phyloP scores from a whole-genome alignment of 495 filamentous ascomycete species.

The Xylaria cubensis region DNA sequence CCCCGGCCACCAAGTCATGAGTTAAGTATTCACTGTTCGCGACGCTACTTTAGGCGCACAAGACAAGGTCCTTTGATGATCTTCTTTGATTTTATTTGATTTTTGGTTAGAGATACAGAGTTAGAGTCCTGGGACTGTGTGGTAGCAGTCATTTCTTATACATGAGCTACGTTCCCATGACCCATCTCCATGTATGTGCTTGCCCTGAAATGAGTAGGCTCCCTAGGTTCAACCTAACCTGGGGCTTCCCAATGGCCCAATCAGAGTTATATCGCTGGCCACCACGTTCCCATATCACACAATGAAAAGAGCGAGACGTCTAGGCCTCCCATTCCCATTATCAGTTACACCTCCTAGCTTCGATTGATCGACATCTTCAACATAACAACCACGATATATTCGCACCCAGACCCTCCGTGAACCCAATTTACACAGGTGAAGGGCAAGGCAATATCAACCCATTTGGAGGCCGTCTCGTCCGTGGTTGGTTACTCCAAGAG shows the following conservation, averaged over 20 bases:
- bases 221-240: slow-evolving; percentile 8
- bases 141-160: slow-evolving; percentile 15
- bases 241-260: slow-evolving; percentile 14
- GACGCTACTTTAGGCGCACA: background rate
- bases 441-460: background rate
- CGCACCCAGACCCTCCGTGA: slow-evolving; percentile 3
- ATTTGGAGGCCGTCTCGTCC: background rate
- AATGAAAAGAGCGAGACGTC: slow-evolving; percentile 21
- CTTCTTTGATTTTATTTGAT: slow-evolving; percentile 12
- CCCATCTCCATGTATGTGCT: slow-evolving; percentile 25
- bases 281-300: slow-evolving; percentile 24
- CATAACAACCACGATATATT: slow-evolving; percentile 10
- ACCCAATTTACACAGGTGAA: slow-evolving; percentile 13
- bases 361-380: slow-evolving; percentile 19
- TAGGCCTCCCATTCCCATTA: slow-evolving; percentile 19
- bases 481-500: background rate
- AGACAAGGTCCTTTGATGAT: background rate
- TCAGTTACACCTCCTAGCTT: slow-evolving; percentile 20
- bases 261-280: slow-evolving; percentile 14
- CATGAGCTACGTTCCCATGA: slow-evolving; percentile 24
- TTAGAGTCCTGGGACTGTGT: slow-evolving; percentile 12
- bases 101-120: slow-evolving; percentile 29
- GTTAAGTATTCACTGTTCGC: background rate
- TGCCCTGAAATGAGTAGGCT: slow-evolving; percentile 15
- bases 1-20: background rate